Evolutionary conservation across 257 asterid genomes (phyloP).

Genomic region (Capsicum rhomboideum): DNA sequence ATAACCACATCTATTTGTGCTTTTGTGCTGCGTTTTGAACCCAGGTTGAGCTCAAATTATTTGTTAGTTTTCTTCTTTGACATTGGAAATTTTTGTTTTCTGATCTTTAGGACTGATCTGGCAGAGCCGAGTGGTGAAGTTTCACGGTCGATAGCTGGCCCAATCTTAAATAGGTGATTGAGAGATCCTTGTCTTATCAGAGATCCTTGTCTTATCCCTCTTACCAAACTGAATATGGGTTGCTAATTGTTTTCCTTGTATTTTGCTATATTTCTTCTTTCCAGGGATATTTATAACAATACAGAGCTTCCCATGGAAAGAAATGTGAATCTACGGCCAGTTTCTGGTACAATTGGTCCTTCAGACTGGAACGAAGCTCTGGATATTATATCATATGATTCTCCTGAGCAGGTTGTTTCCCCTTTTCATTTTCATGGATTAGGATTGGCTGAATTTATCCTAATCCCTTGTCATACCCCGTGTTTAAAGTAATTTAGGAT

Average conservation of each 20-base stretch:
- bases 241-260: background rate
- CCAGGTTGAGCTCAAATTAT: background rate
- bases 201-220: constrained; percentile 1
- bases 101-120: constrained; percentile 54
- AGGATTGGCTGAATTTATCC: background rate
- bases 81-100: constrained; percentile 1
- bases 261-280: constrained; percentile 4
- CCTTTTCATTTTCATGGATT: background rate
- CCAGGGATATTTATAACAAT: constrained; percentile 67
- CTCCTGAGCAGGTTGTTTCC: constrained; percentile 84
- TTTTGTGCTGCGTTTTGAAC: background rate
- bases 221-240: background rate
- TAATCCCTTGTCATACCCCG: background rate
- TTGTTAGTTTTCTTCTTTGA: background rate
- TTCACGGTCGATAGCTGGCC: constrained; percentile 47
- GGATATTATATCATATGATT: constrained; percentile 69
- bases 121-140: constrained; percentile 97
- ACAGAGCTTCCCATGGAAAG: constrained; percentile 65
- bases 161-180: constrained; percentile 56
- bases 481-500: background rate
- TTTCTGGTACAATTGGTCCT: constrained; percentile 58
- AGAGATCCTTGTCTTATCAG: constrained; percentile 4
- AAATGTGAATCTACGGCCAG: constrained; percentile 36
- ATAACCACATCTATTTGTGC: background rate
- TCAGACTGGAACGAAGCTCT: constrained; percentile 95